phyloP scores from a whole-genome alignment of 164 flowering plant genomes.

The Magnolia kwangsiensis region DNA sequence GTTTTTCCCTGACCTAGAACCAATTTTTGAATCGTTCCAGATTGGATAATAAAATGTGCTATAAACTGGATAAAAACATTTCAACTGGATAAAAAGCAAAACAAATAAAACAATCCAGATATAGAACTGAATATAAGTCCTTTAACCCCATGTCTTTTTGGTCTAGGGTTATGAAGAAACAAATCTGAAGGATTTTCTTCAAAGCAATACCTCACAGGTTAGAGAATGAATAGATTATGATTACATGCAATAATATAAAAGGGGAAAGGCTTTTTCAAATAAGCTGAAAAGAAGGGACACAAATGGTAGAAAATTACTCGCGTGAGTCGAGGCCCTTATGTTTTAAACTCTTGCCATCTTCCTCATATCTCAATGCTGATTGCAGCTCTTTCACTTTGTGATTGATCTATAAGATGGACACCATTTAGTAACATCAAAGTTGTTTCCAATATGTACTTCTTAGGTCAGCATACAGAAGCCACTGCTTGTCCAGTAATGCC shows the following conservation, averaged over 20 bases:
- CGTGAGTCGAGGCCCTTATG: slow-evolving; percentile 13
- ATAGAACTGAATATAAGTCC: not conserved
- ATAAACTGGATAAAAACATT: not conserved
- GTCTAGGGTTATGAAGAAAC: not conserved
- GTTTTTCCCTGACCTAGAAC: not conserved
- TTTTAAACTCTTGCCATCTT: slow-evolving; percentile 27
- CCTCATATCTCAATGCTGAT: slow-evolving; percentile 32
- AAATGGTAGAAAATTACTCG: slow-evolving; percentile 1
- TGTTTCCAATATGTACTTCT: not conserved
- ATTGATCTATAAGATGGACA: slow-evolving; percentile 36
- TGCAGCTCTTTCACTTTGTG: slow-evolving; percentile 59
- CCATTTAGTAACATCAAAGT: not conserved
- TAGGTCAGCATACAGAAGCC: not conserved
- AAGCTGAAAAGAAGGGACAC: too few species aligned
- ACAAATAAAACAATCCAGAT: not conserved
- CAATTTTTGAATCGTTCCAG: not conserved
- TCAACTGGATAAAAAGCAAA: not conserved
- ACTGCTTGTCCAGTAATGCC: not conserved
- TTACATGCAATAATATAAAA: too few species aligned
- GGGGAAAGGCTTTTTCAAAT: too few species aligned
- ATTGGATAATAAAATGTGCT: not conserved
- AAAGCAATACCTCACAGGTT: not conserved
- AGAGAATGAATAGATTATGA: too few species aligned
- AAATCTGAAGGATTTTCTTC: not conserved
- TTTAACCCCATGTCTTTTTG: not conserved